Percentiles rank a stretch among this genome's conserved stretches.
Conservation (phyloP, 208 protist genomes). For the Crithidia mellificae region DNA sequence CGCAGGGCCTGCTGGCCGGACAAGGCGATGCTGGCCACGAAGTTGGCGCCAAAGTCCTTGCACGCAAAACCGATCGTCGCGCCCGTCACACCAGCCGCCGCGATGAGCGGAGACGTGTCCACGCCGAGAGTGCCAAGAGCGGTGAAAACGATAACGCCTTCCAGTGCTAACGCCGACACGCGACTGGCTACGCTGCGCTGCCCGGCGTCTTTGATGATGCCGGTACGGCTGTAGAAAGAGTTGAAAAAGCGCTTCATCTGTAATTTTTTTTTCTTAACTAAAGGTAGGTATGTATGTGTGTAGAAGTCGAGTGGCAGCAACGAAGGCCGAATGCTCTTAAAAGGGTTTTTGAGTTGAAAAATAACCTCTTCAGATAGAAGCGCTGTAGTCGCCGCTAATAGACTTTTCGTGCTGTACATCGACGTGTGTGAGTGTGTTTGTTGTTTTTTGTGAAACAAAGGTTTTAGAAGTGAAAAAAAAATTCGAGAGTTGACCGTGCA, state of each 20-base stretch:
- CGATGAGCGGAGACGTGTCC: slow-evolving; percentile 74
- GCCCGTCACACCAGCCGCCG: slow-evolving; percentile 77
- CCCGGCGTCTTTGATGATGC: slow-evolving; percentile 66
- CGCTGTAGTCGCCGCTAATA: no score
- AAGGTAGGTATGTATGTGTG: no score
- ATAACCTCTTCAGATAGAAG: no score
- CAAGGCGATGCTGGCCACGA: slow-evolving; percentile 79
- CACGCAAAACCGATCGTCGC: slow-evolving; percentile 85
- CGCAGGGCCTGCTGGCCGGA: slow-evolving; percentile 61
- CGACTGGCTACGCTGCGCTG: slow-evolving; percentile 75
- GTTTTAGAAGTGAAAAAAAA: no score
- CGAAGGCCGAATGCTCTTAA: no score
- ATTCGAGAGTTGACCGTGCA: no score
- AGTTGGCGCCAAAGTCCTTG: slow-evolving; percentile 84
- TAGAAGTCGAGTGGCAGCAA: no score
- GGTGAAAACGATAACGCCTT: slow-evolving; percentile 62
- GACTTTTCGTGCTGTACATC: no score
- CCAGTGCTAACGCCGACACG: slow-evolving; percentile 55
- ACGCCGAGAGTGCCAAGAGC: slow-evolving; percentile 72
- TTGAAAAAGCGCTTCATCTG: slow-evolving; percentile 85
- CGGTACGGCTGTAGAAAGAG: slow-evolving; percentile 62
- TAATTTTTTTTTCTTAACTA: no score
- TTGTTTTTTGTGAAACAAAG: no score
- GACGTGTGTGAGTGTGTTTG: no score
- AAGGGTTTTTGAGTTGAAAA: no score